These are phyloP conservation scores for Aureobasidium uvarum DNA, from an alignment of 2,329 filamentous ascomycete genomes.

Conservation along the genomic window DNA sequence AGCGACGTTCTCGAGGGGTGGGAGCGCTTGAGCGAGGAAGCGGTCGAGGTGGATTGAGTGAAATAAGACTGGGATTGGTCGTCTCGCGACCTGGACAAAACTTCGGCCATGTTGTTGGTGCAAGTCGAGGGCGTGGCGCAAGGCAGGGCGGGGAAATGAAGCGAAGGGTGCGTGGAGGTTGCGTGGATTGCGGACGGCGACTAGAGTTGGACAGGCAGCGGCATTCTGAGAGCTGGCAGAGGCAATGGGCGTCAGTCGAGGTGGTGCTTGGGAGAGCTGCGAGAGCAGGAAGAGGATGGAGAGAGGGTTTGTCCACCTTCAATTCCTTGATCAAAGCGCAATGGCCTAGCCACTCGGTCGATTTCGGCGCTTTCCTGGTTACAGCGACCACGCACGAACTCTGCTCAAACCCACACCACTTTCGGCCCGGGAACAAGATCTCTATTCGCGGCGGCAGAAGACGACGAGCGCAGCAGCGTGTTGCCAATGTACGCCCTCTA, in stretches of 20 bases:
- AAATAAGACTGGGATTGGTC: conserved; percentile 45
- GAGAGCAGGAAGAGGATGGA: conserved; percentile 11
- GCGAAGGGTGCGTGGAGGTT: background rate
- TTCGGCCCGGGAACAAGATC: background rate
- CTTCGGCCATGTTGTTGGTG: conserved; percentile 43
- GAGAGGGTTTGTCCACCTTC: conserved; percentile 19
- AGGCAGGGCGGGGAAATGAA: conserved; percentile 16
- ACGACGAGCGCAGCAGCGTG: background rate
- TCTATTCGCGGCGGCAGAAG: background rate
- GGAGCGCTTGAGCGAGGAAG: conserved; percentile 43
- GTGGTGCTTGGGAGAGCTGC: conserved; percentile 8
- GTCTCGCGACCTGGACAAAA: conserved; percentile 45
- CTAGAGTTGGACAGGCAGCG: conserved; percentile 22
- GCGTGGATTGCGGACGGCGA: background rate
- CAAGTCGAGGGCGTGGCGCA: conserved; percentile 10
- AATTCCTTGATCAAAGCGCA: conserved; percentile 19
- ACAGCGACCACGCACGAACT: background rate
- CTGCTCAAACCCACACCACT: background rate
- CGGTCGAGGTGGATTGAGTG: conserved; percentile 29
- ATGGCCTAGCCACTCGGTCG: background rate
- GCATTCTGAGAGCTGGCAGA: conserved; percentile 16
- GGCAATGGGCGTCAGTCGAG: background rate
- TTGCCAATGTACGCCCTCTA: background rate
- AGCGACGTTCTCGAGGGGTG: conserved; percentile 47
- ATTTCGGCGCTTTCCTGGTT: background rate